phyloP scores from a whole-genome alignment of 345 rosid species.

The Corchorus capsularis region DNA sequence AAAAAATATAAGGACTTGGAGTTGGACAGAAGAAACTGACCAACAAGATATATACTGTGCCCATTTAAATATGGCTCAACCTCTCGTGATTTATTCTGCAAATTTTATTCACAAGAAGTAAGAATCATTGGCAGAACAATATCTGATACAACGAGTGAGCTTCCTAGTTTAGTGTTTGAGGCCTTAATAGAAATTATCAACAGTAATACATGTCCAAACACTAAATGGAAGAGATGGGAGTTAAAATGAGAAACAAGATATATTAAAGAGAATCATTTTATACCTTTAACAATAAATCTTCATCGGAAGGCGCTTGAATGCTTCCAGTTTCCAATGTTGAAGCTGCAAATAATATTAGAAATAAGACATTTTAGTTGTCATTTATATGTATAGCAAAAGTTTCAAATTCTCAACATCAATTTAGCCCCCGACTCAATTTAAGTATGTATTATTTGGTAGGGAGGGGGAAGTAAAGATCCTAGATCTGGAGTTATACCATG shows the following conservation, averaged over 20 bases:
- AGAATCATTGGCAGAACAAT: constrained; percentile 24
- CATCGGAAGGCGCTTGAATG: constrained; percentile 43
- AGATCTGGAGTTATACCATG: not conserved
- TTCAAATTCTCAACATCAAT: not conserved
- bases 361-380: not conserved
- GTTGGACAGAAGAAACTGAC: constrained; percentile 53
- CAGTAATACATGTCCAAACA: constrained; percentile 13
- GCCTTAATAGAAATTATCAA: not conserved
- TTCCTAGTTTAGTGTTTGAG: not conserved
- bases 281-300: constrained; percentile 66
- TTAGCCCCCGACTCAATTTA: not conserved
- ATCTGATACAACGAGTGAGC: constrained; percentile 13
- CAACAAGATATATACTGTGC: constrained; percentile 88
- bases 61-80: constrained; percentile 72
- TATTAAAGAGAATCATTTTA: constrained; percentile 3
- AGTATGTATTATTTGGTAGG: too few relatives aligned
- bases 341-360: constrained; percentile 41
- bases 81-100: constrained; percentile 82
- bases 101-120: constrained; percentile 30
- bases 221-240: constrained; percentile 5
- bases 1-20: constrained; percentile 10
- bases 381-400: not conserved
- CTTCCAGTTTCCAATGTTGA: constrained; percentile 55
- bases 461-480: too few relatives aligned
- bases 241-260: not conserved